These are phyloP conservation scores for Trichothecium sympodiale DNA, from an alignment of 2,329 filamentous ascomycete genomes.

Conservation along the genomic window DNA sequence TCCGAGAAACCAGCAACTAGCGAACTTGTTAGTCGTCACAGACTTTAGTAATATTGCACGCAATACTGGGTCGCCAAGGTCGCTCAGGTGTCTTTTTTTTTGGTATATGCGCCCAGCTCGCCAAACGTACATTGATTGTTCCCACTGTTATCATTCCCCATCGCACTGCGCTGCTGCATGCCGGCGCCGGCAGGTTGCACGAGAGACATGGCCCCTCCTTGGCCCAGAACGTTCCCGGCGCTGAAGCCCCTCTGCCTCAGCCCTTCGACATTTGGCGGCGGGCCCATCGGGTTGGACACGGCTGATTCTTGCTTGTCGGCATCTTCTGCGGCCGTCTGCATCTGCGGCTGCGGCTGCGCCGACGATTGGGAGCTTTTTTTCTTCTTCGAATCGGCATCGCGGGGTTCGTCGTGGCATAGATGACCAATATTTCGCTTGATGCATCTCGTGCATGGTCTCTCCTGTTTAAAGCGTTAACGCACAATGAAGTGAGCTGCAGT, in stretches of 20 bases:
- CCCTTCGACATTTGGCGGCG: constrained; percentile 29
- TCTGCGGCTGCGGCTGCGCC: constrained; percentile 5
- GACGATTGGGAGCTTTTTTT: constrained; percentile 51
- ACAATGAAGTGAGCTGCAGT: constrained; percentile 8
- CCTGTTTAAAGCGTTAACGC: constrained; percentile 39
- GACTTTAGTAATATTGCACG: no score
- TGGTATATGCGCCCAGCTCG: constrained; percentile 9
- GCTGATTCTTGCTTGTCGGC: constrained; percentile 22
- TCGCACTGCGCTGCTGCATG: constrained; percentile 51
- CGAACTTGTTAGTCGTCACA: no score
- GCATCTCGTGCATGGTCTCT: constrained; percentile 92
- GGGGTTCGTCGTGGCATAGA: constrained; percentile 93
- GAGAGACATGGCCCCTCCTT: constrained; percentile 49
- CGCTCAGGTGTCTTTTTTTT: no score
- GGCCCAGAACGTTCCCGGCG: constrained; percentile 31
- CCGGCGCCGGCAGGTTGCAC: constrained; percentile 59
- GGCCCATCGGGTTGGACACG: constrained; percentile 45
- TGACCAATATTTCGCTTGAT: constrained; percentile 98
- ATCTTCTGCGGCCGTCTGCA: constrained; percentile 45
- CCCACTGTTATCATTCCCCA: constrained; percentile 35
- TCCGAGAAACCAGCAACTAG: constrained; percentile 69
- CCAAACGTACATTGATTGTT: constrained; percentile 63
- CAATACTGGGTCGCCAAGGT: no score
- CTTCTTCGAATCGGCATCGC: constrained; percentile 74
- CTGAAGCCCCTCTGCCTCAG: constrained; percentile 12